phyloP scores from a whole-genome alignment of 2,329 filamentous ascomycete species.

The Microsporum canis region DNA sequence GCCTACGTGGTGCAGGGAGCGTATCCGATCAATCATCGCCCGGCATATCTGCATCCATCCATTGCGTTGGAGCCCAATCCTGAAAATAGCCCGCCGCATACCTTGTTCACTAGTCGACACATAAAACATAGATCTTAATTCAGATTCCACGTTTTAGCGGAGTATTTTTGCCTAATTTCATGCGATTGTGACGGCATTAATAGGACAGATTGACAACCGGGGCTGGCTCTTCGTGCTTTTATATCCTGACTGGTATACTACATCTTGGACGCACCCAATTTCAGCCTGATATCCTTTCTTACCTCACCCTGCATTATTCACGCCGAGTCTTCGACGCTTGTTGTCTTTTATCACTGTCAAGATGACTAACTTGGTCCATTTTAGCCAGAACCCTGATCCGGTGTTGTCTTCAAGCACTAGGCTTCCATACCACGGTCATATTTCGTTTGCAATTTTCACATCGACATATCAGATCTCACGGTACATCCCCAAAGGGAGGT shows the following conservation, averaged over 20 bases:
- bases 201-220: neutral
- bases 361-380: neutral
- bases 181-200: neutral
- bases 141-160: neutral
- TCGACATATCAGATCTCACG: neutral
- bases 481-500: neutral
- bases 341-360: neutral
- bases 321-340: neutral
- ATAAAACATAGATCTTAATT: neutral
- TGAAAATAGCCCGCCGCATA: neutral
- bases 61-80: conserved; percentile 1
- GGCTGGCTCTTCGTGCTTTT: neutral
- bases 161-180: neutral
- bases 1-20: neutral
- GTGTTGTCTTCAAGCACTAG: neutral
- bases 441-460: conserved; percentile 1
- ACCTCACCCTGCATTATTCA: neutral
- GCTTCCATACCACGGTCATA: neutral
- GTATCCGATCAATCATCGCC: neutral
- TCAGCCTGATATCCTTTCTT: neutral
- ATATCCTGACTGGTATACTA: neutral
- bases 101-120: neutral
- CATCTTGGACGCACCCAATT: neutral
- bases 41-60: neutral
- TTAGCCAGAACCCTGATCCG: neutral